Evolutionary conservation across 2,329 filamentous ascomycete species (phyloP).

Genomic region (Apiospora arundinis): DNA sequence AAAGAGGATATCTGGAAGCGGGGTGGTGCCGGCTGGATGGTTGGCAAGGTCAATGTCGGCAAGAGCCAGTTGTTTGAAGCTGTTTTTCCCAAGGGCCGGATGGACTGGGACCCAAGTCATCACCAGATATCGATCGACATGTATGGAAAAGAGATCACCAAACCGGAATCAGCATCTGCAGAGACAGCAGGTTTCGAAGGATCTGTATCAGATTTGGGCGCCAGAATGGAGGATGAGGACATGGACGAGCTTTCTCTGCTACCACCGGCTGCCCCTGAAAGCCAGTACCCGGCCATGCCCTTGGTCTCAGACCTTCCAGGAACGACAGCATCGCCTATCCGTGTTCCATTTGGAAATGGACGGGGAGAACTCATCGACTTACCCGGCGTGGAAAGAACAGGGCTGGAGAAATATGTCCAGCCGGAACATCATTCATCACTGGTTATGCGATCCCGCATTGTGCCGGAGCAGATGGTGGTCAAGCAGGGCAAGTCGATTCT

Average conservation of each 20-base stretch:
- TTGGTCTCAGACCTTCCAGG: slow-evolving; percentile 86
- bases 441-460: slow-evolving; percentile 79
- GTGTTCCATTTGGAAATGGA: slow-evolving; percentile 85
- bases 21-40: slow-evolving; percentile 90
- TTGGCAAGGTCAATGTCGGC: slow-evolving; percentile 97
- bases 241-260: slow-evolving; percentile 64
- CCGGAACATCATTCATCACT: slow-evolving; percentile 70
- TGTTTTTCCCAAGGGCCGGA: slow-evolving; percentile 80
- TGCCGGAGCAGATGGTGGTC: slow-evolving; percentile 75
- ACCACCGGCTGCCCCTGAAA: slow-evolving; percentile 76
- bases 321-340: slow-evolving; percentile 93
- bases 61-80: slow-evolving; percentile 91
- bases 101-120: slow-evolving; percentile 47
- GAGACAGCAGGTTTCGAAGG: background rate
- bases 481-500: slow-evolving; percentile 82
- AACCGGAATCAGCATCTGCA: background rate
- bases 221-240: slow-evolving; percentile 34
- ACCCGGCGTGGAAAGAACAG: slow-evolving; percentile 79
- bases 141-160: slow-evolving; percentile 30
- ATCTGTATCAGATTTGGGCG: background rate
- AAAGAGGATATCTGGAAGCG: slow-evolving; percentile 86
- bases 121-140: slow-evolving; percentile 45
- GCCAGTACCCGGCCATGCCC: slow-evolving; percentile 82
- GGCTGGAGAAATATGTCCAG: slow-evolving; percentile 73
- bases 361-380: slow-evolving; percentile 93